These are phyloP conservation scores for Coprinopsis strossmayeri DNA, from an alignment of 768 basidiomycete species.

Conservation along the genomic window DNA sequence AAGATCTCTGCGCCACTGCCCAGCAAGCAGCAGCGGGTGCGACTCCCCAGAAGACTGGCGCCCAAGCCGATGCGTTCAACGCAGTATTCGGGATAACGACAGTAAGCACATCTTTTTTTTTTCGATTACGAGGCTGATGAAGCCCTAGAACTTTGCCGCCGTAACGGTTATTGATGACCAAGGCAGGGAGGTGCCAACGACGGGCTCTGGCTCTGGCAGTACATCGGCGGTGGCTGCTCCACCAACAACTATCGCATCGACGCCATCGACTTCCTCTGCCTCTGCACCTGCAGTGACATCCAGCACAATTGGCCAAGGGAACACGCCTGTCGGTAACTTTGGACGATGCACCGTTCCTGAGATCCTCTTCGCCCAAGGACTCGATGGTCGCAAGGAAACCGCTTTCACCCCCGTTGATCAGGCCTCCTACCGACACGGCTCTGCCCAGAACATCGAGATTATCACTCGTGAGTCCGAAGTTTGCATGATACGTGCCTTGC, in stretches of 20 bases:
- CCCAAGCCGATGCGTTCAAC: constrained; percentile 51
- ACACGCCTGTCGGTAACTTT: constrained; percentile 27
- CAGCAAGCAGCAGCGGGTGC: constrained; percentile 32
- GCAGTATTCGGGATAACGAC: constrained; percentile 34
- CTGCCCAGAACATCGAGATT: constrained; percentile 53
- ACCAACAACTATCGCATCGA: not conserved
- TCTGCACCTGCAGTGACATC: too few relatives aligned
- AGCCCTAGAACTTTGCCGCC: constrained; percentile 35
- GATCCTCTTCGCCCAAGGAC: constrained; percentile 49
- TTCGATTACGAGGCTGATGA: constrained; percentile 2
- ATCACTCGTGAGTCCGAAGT: constrained; percentile 45
- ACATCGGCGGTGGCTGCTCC: not conserved
- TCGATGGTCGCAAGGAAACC: constrained; percentile 49
- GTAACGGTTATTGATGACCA: constrained; percentile 38
- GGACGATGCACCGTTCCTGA: constrained; percentile 47
- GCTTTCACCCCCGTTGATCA: constrained; percentile 46
- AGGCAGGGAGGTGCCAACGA: constrained; percentile 27
- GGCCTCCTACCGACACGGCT: constrained; percentile 48
- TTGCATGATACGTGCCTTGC: not conserved
- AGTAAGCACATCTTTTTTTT: constrained; percentile 16
- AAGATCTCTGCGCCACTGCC: constrained; percentile 37
- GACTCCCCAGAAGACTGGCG: constrained; percentile 34
- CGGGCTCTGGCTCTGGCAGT: constrained; percentile 7
- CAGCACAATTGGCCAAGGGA: too few relatives aligned
- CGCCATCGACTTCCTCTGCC: not conserved